Base-by-base conservation (phyloP, 1,139 yeast genomes). In the Torulaspora pretoriensis region DNA sequence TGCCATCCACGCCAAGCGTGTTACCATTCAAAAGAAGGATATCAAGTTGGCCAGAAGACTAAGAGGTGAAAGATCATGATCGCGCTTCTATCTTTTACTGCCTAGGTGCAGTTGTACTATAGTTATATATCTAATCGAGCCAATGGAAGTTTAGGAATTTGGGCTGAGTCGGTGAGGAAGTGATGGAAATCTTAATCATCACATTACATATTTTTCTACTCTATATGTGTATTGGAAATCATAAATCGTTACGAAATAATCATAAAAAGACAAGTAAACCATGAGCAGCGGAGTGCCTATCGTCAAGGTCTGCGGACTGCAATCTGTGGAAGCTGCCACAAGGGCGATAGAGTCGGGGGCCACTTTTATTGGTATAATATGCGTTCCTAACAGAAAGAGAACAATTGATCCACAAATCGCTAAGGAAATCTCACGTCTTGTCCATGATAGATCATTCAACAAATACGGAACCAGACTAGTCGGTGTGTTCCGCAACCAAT, bases 1-100 rank as follows among this genome's bases (percentile, higher is more conserved):
- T 77, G 97, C 97, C 64, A 88, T 92, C 67, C 97, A 90, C 79
- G 97, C 97, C 69, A 90, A 90, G 90, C 87, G 97, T 81, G 97
- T 90, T 68, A 90, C 97, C 60, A 90, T 90, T 74, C 97, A 90
- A 79, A 92, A 90, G 95, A 90, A 90, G 83, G 97, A 90, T 73
- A 89, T 90, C 73, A 96, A 89, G 75, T 84, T 90, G 71, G 97
- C 97, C 61, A 89, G 97, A 81, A 92, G 97, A 83, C 84, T 90
- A 72, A 89, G 97, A 79, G 97, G 97, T 72, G 97, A 83, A 77
- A 83, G 92, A 81, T 77, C 87, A 62, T 81, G 77, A 64, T 47
- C 30, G 12, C 24, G 23, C 29, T 19, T 28, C 31, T 27, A 13
- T 23, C 24, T 36, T 34, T 25, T 24, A 24, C 39, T 31, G 26